Conservation (phyloP, 495 filamentous ascomycete species). For the Penicillium pancosmium region DNA sequence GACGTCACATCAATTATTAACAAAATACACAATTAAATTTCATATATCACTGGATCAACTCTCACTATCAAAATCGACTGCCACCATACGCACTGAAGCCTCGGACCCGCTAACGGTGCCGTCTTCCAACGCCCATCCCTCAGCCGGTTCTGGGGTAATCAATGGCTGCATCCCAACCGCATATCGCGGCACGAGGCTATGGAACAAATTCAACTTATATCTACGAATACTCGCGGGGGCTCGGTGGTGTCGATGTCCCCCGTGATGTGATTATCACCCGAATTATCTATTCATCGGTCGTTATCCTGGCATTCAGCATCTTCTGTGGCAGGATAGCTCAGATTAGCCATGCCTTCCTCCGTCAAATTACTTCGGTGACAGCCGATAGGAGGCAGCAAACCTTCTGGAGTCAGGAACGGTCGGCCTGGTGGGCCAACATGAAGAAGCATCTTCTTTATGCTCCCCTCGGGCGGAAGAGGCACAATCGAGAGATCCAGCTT, state of each 20-base stretch:
- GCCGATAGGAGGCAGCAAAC: conserved; percentile 50
- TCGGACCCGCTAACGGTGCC: background rate
- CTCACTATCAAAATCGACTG: too few species aligned
- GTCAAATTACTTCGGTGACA: conserved; percentile 69
- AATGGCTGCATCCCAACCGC: conserved; percentile 40
- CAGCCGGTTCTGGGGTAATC: conserved; percentile 22
- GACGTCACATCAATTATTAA: background rate
- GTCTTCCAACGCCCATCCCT: conserved; percentile 1
- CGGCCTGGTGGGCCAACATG: conserved; percentile 66
- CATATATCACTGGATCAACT: background rate
- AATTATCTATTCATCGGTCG: conserved; percentile 50
- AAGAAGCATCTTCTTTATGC: conserved; percentile 85
- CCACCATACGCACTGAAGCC: background rate
- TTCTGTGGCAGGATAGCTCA: conserved; percentile 61
- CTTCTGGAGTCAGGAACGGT: conserved; percentile 66
- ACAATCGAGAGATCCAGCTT: conserved; percentile 88
- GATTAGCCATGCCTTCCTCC: conserved; percentile 66
- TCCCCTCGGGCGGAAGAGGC: conserved; percentile 78
- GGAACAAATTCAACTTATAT: conserved; percentile 45
- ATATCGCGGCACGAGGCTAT: conserved; percentile 36
- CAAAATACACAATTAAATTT: background rate
- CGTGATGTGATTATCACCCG: conserved; percentile 46
- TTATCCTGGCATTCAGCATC: conserved; percentile 51
- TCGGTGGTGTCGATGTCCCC: conserved; percentile 47
- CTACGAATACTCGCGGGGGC: conserved; percentile 47